A percentile compares a stretch with the other conserved stretches of the same genome.
These are phyloP conservation scores for Globisporangium perplexum DNA, from an alignment of 352 stramenopile species.

Conservation along the genomic window DNA sequence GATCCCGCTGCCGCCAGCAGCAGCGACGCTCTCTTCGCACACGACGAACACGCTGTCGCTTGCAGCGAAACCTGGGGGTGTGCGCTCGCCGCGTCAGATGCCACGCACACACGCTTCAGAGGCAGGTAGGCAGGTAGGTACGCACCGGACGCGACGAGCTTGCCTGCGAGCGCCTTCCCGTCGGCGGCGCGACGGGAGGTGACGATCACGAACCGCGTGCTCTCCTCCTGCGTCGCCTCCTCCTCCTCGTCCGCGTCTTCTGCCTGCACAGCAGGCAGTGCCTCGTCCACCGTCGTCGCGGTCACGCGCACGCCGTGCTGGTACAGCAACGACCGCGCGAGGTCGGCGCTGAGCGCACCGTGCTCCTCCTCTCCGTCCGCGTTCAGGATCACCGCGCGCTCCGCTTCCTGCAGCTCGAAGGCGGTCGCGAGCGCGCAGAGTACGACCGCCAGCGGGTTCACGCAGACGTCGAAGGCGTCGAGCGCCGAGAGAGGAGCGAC, in stretches of 20 bases:
- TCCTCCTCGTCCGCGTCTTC: neutral
- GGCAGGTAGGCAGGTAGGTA: too few relatives aligned
- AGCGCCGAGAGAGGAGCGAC: neutral
- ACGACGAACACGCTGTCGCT: slow-evolving; percentile 24
- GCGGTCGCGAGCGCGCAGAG: slow-evolving; percentile 4
- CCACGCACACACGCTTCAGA: too few relatives aligned
- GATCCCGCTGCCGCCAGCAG: neutral
- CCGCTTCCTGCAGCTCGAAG: neutral
- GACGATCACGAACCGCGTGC: slow-evolving; percentile 21
- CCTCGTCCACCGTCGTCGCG: slow-evolving; percentile 3
- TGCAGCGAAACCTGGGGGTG: slow-evolving; percentile 16
- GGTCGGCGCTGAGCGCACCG: neutral
- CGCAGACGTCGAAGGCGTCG: slow-evolving; percentile 11
- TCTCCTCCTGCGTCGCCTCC: neutral
- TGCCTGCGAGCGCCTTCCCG: slow-evolving; percentile 5
- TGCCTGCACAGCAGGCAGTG: neutral
- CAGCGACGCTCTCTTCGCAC: slow-evolving; percentile 29
- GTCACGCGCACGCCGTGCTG: slow-evolving; percentile 26
- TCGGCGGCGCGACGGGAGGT: slow-evolving; percentile 13
- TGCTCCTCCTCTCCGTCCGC: too few relatives aligned
- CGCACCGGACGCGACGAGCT: slow-evolving; percentile 22
- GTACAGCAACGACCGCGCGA: slow-evolving; percentile 22
- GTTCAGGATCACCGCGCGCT: neutral
- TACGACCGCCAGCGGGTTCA: slow-evolving; percentile 10
- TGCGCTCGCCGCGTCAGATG: too few relatives aligned